Percentiles rank a stretch among this genome's conserved stretches.
phyloP scores from a whole-genome alignment of 768 basidiomycete species.

The Leucocoprinus sp. region DNA sequence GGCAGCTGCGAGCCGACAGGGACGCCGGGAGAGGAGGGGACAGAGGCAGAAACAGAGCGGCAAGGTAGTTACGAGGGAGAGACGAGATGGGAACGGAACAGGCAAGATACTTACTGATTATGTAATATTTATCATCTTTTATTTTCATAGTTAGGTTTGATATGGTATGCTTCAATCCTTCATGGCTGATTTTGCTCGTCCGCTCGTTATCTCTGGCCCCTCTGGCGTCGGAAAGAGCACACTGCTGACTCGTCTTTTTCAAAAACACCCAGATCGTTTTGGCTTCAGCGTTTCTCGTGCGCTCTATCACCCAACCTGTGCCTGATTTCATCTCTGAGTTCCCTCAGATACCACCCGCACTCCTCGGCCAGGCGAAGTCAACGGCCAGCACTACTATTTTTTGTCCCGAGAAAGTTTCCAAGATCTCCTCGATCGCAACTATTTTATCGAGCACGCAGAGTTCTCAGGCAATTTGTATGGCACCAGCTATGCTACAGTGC shows the following conservation, averaged over 20 bases:
- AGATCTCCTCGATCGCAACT: constrained; percentile 54
- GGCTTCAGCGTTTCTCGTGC: constrained; percentile 91
- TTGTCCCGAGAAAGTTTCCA: constrained; percentile 65
- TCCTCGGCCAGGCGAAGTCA: constrained; percentile 72
- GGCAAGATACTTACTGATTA: background rate
- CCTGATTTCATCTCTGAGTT: constrained; percentile 12
- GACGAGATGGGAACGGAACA: constrained; percentile 5
- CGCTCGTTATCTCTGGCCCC: constrained; percentile 84
- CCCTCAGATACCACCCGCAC: constrained; percentile 78
- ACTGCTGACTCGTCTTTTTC: constrained; percentile 73
- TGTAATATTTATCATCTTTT: constrained; percentile 3
- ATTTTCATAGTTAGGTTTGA: background rate
- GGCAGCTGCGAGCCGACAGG: background rate
- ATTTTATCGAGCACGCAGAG: constrained; percentile 92
- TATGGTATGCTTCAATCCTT: constrained; percentile 5
- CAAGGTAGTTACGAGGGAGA: constrained; percentile 7
- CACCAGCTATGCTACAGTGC: constrained; percentile 76
- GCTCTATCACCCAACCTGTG: constrained; percentile 18
- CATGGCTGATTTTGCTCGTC: constrained; percentile 39
- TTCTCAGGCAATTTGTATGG: constrained; percentile 92
- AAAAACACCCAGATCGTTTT: constrained; percentile 75
- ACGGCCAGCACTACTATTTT: constrained; percentile 87
- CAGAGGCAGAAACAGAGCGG: constrained; percentile 3
- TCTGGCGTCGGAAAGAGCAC: constrained; percentile 95
- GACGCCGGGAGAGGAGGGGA: background rate